Base-by-base conservation (phyloP, 805 yeast genomes). In the Lipomyces yamanashiensis region DNA sequence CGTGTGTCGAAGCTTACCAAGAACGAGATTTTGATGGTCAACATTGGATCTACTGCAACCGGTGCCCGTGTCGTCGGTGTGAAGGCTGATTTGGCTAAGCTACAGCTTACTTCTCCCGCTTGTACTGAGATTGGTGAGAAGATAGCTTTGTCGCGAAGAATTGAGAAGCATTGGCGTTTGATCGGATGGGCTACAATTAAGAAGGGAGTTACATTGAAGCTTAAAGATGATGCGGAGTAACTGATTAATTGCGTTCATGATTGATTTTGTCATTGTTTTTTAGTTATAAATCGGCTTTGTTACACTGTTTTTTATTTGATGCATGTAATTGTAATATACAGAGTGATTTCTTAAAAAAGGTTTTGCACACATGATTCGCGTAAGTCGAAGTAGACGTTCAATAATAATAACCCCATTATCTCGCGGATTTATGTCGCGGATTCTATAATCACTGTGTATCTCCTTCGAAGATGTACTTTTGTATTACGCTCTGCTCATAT, bases 51-150 rank as follows among this genome's bases (percentile, higher is more conserved):
- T 34, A 95, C 98, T 56, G 98, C 99, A 61, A 91, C 98, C 39
- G 99, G 99, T 80, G 99, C 99, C 62, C 89, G 98, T 79, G 99
- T 95, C 70, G 88, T 92, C 71, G 96, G 97, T 55, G 98, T 95
- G 60, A 90, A 91, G 79, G 98, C 98, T 66, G 99, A 95, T 85
- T 91, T 96, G 97, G 99, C 99, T 52, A 90, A 97, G 84, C 84
- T 95, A 75, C 92, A 91, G 76, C 85, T 95, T 76, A 93, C 98
- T 54, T 87, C 97, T 54, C 99, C 99, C 61, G 99, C 98, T 54
- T 95, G 99, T 87, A 93, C 99, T 44, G 98, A 93, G 82, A 84
- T 93, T 57, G 90, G 96, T 71, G 99, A 95, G 82, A 93, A 95
- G 88, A 93, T 95, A 78, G 99, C 99, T 45, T 82, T 95, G 75